These are phyloP conservation scores for Xylaria sp. DNA, from an alignment of 2,329 filamentous ascomycete species.

Conservation along the genomic window DNA sequence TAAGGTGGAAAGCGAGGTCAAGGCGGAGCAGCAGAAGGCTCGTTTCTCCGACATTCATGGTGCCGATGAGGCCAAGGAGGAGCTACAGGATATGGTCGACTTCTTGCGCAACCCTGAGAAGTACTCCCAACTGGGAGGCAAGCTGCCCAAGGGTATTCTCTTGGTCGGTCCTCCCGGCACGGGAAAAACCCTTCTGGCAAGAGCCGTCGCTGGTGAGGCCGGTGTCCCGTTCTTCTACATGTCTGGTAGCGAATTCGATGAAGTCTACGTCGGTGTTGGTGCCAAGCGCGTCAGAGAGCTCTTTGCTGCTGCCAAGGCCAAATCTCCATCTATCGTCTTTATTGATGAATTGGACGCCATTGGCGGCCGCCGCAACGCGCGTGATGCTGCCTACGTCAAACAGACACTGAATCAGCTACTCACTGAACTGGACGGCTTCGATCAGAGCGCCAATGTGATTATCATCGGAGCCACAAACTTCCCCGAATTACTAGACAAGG, in stretches of 20 bases:
- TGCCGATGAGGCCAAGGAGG: constrained; percentile 98
- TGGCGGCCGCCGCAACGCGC: constrained; percentile 90
- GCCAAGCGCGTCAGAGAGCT: constrained; percentile 96
- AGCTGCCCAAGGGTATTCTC: constrained; percentile 95
- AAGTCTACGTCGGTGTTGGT: constrained; percentile 97
- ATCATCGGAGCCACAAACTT: constrained; percentile 98
- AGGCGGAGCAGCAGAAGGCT: constrained; percentile 90
- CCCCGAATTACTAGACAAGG: constrained; percentile 93
- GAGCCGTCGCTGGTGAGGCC: constrained; percentile 95
- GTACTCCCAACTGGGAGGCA: constrained; percentile 93
- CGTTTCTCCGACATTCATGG: constrained; percentile 95
- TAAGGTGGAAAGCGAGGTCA: constrained; percentile 80
- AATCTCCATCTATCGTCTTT: constrained; percentile 93
- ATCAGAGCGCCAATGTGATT: constrained; percentile 93
- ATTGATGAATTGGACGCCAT: constrained; percentile 96
- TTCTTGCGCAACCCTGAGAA: constrained; percentile 93
- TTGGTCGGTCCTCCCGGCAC: constrained; percentile 96
- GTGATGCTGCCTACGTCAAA: constrained; percentile 94
- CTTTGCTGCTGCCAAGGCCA: constrained; percentile 83
- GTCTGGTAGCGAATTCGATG: constrained; percentile 98
- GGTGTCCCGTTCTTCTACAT: constrained; percentile 99
- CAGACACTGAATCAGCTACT: constrained; percentile 97
- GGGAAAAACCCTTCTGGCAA: constrained; percentile 94
- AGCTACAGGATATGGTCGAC: constrained; percentile 95
- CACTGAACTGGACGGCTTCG: constrained; percentile 96